Evolutionary conservation across 169 alveolate species (phyloP).

Genomic region (Babesia bigemina): DNA sequence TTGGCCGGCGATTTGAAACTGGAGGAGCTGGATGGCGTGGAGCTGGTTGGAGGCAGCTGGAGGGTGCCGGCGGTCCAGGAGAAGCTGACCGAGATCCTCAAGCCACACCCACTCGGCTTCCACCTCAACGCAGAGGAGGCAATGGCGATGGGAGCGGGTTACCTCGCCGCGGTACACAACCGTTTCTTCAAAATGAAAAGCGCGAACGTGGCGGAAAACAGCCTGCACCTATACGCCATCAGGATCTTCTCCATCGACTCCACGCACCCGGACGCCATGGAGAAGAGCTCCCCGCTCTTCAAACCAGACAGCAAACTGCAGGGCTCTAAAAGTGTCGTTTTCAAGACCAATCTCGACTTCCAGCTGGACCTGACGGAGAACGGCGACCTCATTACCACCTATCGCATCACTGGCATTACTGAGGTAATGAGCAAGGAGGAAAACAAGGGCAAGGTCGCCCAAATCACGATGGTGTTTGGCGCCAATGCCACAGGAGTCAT

Average conservation of each 20-base stretch:
- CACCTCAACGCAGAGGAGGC: conserved; percentile 82
- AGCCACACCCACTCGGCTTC: conserved; percentile 76
- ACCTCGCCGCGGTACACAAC: conserved; percentile 76
- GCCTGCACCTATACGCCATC: conserved; percentile 64
- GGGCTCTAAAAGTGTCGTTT: conserved; percentile 27
- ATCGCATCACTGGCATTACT: conserved; percentile 26
- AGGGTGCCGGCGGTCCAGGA: conserved; percentile 74
- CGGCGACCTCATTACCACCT: neutral
- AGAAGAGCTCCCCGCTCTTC: conserved; percentile 40
- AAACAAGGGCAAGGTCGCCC: conserved; percentile 28
- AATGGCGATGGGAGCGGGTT: conserved; percentile 76
- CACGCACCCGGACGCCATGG: conserved; percentile 39
- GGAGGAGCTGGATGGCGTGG: conserved; percentile 76
- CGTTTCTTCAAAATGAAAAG: conserved; percentile 72
- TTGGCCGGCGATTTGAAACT: conserved; percentile 61
- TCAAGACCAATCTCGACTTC: conserved; percentile 41
- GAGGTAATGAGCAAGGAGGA: conserved; percentile 36
- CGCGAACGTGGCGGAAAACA: conserved; percentile 59
- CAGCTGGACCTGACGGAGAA: conserved; percentile 23
- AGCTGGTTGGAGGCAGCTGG: conserved; percentile 79
- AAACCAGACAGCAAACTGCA: conserved; percentile 29
- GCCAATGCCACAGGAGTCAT: conserved; percentile 30
- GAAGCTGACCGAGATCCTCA: conserved; percentile 64
- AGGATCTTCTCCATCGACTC: conserved; percentile 19
- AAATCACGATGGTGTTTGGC: conserved; percentile 28